A percentile compares a stretch with the other conserved stretches of the same genome.
These are phyloP conservation scores for Astrothelium macrocarpum DNA, from an alignment of 495 filamentous ascomycete genomes.

Conservation along the genomic window DNA sequence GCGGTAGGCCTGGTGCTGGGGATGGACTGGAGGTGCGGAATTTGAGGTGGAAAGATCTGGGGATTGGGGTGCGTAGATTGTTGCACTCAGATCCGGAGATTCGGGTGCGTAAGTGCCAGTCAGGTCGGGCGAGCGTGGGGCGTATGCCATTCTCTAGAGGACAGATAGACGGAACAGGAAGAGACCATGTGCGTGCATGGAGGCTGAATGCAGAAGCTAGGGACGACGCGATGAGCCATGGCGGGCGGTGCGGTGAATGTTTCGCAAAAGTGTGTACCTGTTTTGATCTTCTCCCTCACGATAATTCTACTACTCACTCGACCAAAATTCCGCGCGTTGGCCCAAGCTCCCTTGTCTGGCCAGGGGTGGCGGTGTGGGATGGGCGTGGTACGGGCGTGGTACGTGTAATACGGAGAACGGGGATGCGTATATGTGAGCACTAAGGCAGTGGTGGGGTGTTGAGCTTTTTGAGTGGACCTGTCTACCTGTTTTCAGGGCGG, in stretches of 20 bases:
- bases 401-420: not conserved
- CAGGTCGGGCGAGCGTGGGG: slow-evolving; percentile 5
- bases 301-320: not conserved
- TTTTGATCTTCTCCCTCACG: too few relatives aligned
- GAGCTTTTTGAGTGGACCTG: not conserved
- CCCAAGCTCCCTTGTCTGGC: not conserved
- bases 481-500: not conserved
- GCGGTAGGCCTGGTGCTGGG: slow-evolving; percentile 26
- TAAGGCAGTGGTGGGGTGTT: not conserved
- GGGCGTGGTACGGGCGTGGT: not conserved
- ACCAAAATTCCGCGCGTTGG: not conserved
- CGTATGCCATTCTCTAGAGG: not conserved
- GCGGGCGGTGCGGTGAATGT: not conserved
- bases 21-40: slow-evolving; percentile 14
- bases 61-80: slow-evolving; percentile 20
- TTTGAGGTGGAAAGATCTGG: slow-evolving; percentile 16
- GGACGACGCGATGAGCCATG: not conserved
- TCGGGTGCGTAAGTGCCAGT: slow-evolving; percentile 11
- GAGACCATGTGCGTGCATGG: not conserved
- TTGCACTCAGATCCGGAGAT: slow-evolving; percentile 19
- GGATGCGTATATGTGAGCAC: not conserved
- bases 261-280: not conserved
- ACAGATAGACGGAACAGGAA: not conserved
- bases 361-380: too few relatives aligned
- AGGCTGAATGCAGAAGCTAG: not conserved